Evolutionary conservation across 768 basidiomycete genomes (phyloP).

Genomic region (Tricholoma sp.): DNA sequence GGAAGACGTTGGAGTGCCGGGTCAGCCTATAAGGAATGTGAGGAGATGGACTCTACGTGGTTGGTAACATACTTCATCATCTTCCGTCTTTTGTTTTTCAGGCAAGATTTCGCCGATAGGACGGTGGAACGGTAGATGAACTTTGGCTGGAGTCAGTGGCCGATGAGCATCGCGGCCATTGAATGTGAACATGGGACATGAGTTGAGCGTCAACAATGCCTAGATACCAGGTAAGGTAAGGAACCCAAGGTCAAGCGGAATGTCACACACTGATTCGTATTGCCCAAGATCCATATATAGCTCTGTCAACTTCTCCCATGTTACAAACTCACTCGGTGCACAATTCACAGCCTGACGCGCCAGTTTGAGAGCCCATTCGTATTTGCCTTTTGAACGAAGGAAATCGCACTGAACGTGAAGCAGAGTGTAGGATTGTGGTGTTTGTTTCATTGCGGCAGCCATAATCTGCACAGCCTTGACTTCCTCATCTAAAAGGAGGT

Average conservation of each 20-base stretch:
- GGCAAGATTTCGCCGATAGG: constrained; percentile 89
- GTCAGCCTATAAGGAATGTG: constrained; percentile 57
- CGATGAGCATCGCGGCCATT: constrained; percentile 94
- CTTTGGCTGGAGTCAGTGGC: constrained; percentile 67
- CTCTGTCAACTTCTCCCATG: constrained; percentile 97
- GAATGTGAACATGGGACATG: constrained; percentile 99
- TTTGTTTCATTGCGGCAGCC: constrained; percentile 72
- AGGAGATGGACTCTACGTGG: not conserved
- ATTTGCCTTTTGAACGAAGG: constrained; percentile 76
- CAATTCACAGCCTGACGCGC: constrained; percentile 96
- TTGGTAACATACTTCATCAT: constrained; percentile 61
- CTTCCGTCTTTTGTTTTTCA: constrained; percentile 73
- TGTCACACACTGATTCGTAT: constrained; percentile 62
- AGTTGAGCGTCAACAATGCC: constrained; percentile 91
- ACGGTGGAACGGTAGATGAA: constrained; percentile 83
- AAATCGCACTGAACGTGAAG: constrained; percentile 96
- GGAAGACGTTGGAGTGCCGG: constrained; percentile 92
- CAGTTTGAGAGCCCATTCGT: constrained; percentile 86
- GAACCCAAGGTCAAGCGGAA: not conserved
- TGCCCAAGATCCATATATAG: constrained; percentile 87
- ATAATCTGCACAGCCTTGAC: constrained; percentile 97
- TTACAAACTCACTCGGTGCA: constrained; percentile 97
- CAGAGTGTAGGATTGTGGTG: constrained; percentile 90
- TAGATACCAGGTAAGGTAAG: constrained; percentile 16
- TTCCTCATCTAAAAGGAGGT: constrained; percentile 72